Evolutionary conservation across 2,329 filamentous ascomycete genomes (phyloP).

Genomic region (Onygenales sp.): DNA sequence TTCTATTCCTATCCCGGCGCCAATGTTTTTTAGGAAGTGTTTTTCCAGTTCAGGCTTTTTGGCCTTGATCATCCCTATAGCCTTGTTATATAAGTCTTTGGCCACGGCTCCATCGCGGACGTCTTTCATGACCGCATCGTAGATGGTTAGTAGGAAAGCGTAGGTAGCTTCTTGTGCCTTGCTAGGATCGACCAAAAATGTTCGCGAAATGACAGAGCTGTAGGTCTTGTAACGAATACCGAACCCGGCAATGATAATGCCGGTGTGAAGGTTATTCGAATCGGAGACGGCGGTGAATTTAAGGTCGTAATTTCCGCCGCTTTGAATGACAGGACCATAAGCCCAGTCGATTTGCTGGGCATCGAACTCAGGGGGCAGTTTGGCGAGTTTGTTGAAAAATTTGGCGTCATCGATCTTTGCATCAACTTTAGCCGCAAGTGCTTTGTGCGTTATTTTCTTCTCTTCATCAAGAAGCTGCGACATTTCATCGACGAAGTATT

Average conservation of each 20-base stretch:
- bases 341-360: conserved; percentile 87
- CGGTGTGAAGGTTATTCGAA: conserved; percentile 74
- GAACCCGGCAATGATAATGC: conserved; percentile 86
- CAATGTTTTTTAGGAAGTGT: conserved; percentile 87
- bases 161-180: conserved; percentile 93
- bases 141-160: conserved; percentile 73
- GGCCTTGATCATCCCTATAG: conserved; percentile 64
- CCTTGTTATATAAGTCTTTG: conserved; percentile 89
- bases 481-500: conserved; percentile 98
- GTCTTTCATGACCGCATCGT: conserved; percentile 83
- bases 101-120: conserved; percentile 75
- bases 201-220: conserved; percentile 82
- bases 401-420: conserved; percentile 87
- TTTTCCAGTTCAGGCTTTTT: conserved; percentile 95
- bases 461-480: conserved; percentile 90
- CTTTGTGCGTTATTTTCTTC: conserved; percentile 89
- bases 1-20: conserved; percentile 87
- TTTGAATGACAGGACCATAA: conserved; percentile 82
- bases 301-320: conserved; percentile 89
- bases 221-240: conserved; percentile 95
- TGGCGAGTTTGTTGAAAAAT: conserved; percentile 79
- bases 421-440: conserved; percentile 76
- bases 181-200: conserved; percentile 93
- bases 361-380: conserved; percentile 81
- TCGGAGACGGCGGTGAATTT: conserved; percentile 71